These are phyloP conservation scores for Hypomontagnella submonticulosa DNA, from an alignment of 495 filamentous ascomycete species.

Conservation along the genomic window DNA sequence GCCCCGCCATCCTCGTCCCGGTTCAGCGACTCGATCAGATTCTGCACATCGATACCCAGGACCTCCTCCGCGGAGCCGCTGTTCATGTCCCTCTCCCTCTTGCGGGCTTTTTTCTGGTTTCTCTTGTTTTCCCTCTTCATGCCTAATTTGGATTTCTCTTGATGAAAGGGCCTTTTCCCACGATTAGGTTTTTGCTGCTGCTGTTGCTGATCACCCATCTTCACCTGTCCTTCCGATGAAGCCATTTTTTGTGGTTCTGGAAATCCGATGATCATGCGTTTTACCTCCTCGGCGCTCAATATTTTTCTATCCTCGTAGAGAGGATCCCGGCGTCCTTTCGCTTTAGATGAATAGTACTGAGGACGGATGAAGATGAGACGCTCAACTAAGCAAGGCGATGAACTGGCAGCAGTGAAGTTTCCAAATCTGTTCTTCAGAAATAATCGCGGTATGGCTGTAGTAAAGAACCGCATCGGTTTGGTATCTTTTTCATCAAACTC, in stretches of 20 bases:
- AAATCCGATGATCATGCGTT: background rate
- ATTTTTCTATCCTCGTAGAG: background rate
- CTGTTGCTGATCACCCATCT: slow-evolving; percentile 14
- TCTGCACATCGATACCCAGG: slow-evolving; percentile 73
- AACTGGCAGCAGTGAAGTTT: background rate
- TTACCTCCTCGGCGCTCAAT: background rate
- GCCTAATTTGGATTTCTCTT: slow-evolving; percentile 12
- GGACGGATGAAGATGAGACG: slow-evolving; percentile 1
- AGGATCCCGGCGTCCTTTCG: background rate
- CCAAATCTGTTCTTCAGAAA: slow-evolving; percentile 1
- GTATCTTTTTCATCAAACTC: slow-evolving; percentile 2
- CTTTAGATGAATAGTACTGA: slow-evolving; percentile 3
- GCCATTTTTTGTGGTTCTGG: background rate
- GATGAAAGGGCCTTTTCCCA: slow-evolving; percentile 19
- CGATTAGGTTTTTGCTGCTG: slow-evolving; percentile 5
- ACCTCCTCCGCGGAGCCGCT: slow-evolving; percentile 78
- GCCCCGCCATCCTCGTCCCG: slow-evolving; percentile 20
- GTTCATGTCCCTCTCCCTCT: slow-evolving; percentile 62
- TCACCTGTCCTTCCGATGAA: slow-evolving; percentile 1
- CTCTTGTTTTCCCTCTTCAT: slow-evolving; percentile 66
- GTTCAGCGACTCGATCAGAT: slow-evolving; percentile 67
- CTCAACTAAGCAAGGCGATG: slow-evolving; percentile 7
- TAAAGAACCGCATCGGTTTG: slow-evolving; percentile 20
- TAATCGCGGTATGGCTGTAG: slow-evolving; percentile 8
- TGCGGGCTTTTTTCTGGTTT: slow-evolving; percentile 41